Percentiles rank a stretch among this genome's conserved stretches.
Conservation (phyloP, 2,329 filamentous ascomycete genomes). For the Fusarium circinatum region DNA sequence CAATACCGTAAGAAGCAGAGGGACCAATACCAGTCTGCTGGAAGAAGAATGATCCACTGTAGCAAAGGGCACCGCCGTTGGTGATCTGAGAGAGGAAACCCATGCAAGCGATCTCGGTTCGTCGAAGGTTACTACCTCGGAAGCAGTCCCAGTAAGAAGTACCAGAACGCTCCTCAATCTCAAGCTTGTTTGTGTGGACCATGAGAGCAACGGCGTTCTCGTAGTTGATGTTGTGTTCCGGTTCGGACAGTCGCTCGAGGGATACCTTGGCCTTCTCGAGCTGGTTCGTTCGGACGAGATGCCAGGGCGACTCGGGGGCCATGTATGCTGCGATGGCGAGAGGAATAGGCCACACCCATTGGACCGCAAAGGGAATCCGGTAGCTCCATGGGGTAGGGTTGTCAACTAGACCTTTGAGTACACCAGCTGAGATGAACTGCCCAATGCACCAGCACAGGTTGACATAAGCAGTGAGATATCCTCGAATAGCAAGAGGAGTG, state of each 20-base stretch:
- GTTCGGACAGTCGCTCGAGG: conserved; percentile 47
- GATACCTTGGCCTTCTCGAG: conserved; percentile 48
- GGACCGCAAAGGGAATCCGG: conserved; percentile 54
- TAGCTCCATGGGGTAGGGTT: conserved; percentile 51
- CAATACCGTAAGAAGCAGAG: conserved; percentile 53
- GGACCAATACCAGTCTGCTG: conserved; percentile 55
- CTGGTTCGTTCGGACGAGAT: conserved; percentile 48
- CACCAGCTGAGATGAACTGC: conserved; percentile 55
- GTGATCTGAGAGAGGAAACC: conserved; percentile 56
- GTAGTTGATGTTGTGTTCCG: conserved; percentile 48
- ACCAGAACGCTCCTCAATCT: conserved; percentile 53
- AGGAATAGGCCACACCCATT: conserved; percentile 53
- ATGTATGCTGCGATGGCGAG: conserved; percentile 47
- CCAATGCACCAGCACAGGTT: conserved; percentile 58
- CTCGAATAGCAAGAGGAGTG: conserved; percentile 54
- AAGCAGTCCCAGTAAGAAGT: conserved; percentile 59
- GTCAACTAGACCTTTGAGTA: conserved; percentile 52
- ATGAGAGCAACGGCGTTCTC: conserved; percentile 54
- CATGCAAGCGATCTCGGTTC: conserved; percentile 58
- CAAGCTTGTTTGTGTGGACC: conserved; percentile 58
- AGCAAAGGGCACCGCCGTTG: conserved; percentile 53
- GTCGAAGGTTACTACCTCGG: conserved; percentile 57
- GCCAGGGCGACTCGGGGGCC: conserved; percentile 53
- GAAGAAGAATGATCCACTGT: conserved; percentile 59
- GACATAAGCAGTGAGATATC: conserved; percentile 56